phyloP scores from a whole-genome alignment of 495 filamentous ascomycete species.

The Sordaria brevicollis region DNA sequence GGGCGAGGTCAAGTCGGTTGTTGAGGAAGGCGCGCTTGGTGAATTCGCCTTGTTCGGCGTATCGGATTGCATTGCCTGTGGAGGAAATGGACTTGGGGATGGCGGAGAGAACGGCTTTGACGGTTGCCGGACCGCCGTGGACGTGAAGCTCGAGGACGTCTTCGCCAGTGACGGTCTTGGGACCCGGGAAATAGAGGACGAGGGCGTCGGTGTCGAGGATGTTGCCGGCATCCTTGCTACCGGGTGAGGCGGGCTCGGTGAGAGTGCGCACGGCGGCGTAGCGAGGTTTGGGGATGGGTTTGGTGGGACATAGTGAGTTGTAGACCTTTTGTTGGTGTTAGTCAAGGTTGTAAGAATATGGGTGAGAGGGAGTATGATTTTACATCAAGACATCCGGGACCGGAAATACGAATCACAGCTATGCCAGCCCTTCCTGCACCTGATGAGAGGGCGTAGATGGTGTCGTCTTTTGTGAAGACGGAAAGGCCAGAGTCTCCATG shows the following conservation, averaged over 20 bases:
- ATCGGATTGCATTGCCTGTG: conserved; percentile 52
- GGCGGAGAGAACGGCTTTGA: conserved; percentile 72
- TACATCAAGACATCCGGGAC: conserved; percentile 62
- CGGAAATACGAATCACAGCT: conserved; percentile 82
- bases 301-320: conserved; percentile 57
- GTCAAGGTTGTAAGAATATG: neutral
- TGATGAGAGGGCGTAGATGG: conserved; percentile 90
- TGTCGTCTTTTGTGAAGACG: conserved; percentile 35
- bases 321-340: conserved; percentile 53
- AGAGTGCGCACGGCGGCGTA: conserved; percentile 68
- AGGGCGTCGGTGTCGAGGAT: conserved; percentile 76
- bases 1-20: conserved; percentile 73
- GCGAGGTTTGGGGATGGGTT: conserved; percentile 56
- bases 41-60: conserved; percentile 93
- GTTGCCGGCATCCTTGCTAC: conserved; percentile 17
- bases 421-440: conserved; percentile 81
- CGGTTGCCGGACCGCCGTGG: conserved; percentile 83
- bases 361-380: conserved; percentile 7
- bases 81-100: conserved; percentile 39
- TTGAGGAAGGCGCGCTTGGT: conserved; percentile 89
- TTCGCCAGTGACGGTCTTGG: conserved; percentile 82
- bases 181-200: conserved; percentile 78
- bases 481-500: neutral
- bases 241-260: conserved; percentile 44
- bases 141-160: conserved; percentile 88